These are phyloP conservation scores for Carex cristatella DNA, from an alignment of 176 grass and related monocot species.

Conservation along the genomic window DNA sequence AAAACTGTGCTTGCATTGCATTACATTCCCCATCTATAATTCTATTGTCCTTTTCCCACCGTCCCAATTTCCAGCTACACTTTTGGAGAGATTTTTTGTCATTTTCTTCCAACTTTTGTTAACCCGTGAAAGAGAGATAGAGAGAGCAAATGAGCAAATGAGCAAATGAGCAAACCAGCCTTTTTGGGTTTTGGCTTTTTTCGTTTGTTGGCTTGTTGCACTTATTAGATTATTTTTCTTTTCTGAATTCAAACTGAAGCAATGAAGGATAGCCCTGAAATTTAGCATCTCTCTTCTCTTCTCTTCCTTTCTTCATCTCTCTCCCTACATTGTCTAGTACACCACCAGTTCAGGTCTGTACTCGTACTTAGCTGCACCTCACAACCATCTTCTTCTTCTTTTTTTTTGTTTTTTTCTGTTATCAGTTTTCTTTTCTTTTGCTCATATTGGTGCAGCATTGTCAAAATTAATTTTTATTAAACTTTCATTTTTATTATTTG, in stretches of 20 bases:
- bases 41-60: constrained; percentile 15
- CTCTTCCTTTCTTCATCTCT: neutral
- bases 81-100: neutral
- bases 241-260: neutral
- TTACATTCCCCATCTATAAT: neutral
- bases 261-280: neutral
- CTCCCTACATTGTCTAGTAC: neutral
- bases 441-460: neutral
- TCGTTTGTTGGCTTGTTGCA: constrained; percentile 16
- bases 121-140: constrained; percentile 16
- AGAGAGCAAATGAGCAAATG: no score
- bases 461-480: neutral
- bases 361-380: neutral
- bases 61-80: constrained; percentile 15
- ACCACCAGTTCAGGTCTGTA: neutral
- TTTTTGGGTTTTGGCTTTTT: constrained; percentile 24
- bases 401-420: neutral
- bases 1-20: neutral
- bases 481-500: neutral
- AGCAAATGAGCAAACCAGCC: neutral
- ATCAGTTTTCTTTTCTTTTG: no score
- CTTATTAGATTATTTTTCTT: neutral
- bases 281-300: neutral
- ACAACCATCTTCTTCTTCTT: neutral
- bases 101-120: neutral